Evolutionary conservation across 306 rosid genomes (phyloP).

Genomic region (Cyclanthera cordifolia): DNA sequence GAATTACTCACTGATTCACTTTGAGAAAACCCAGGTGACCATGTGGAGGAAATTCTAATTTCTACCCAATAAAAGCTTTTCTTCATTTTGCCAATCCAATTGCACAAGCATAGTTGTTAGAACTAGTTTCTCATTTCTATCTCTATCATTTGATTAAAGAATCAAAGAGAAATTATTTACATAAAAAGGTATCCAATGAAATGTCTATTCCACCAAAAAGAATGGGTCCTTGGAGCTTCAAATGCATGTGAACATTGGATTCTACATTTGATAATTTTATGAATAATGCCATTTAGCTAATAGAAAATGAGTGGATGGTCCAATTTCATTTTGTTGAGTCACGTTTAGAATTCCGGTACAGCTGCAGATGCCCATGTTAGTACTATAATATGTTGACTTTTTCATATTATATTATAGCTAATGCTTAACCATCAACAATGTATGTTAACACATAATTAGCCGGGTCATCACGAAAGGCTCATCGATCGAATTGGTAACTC

Average conservation of each 20-base stretch:
- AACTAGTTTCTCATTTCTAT: background rate
- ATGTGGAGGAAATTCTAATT: background rate
- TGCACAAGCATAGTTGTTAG: background rate
- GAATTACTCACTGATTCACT: too few relatives aligned
- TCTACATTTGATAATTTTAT: constrained; percentile 2
- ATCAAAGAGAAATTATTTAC: background rate
- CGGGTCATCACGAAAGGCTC: background rate
- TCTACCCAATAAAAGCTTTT: background rate
- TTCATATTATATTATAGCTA: background rate
- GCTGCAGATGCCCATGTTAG: constrained; percentile 12
- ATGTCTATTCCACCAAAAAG: background rate
- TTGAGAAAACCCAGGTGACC: too few relatives aligned
- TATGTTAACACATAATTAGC: background rate
- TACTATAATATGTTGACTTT: constrained; percentile 7
- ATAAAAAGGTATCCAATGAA: constrained; percentile 13
- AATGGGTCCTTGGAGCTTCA: constrained; percentile 7
- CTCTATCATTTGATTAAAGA: background rate
- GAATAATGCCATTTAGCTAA: background rate
- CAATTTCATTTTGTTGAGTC: background rate
- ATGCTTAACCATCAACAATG: background rate
- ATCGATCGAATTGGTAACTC: too few relatives aligned
- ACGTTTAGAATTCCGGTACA: background rate
- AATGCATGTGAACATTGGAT: constrained; percentile 15
- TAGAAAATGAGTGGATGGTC: background rate
- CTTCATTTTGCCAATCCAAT: background rate